A percentile compares a stretch with the other conserved stretches of the same genome.
Evolutionary conservation across 1,139 yeast genomes (phyloP).

Genomic region (Trichomonascaceae sp.): DNA sequence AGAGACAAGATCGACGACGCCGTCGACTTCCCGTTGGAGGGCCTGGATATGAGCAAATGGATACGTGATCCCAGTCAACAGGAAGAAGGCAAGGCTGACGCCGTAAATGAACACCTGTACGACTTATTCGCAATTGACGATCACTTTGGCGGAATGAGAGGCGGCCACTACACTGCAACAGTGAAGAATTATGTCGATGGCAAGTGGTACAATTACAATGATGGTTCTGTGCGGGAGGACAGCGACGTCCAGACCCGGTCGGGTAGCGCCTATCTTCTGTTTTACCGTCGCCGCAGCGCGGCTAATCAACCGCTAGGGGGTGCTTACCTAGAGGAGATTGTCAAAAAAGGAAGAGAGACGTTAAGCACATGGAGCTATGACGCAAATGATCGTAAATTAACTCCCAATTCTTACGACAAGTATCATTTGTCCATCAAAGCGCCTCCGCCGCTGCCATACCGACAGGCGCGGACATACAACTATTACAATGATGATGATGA

Average conservation of each 20-base stretch:
- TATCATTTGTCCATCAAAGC: no score
- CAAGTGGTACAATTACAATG: conserved; percentile 87
- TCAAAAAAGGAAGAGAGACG: conserved; percentile 15
- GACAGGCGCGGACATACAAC: no score
- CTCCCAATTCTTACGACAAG: no score
- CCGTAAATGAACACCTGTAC: conserved; percentile 43
- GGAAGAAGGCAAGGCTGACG: conserved; percentile 21
- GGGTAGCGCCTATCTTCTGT: conserved; percentile 73
- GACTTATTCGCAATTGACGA: conserved; percentile 90
- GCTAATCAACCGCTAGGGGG: conserved; percentile 20
- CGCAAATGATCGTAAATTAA: no score
- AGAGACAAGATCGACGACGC: conserved; percentile 81
- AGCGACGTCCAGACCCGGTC: conserved; percentile 24
- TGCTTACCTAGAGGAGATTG: conserved; percentile 20
- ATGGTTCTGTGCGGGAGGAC: conserved; percentile 65
- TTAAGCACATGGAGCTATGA: no score
- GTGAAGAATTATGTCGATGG: conserved; percentile 67
- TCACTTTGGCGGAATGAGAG: conserved; percentile 93
- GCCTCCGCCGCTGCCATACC: no score
- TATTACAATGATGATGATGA: no score
- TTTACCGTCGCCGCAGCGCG: conserved; percentile 53
- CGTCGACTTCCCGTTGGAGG: conserved; percentile 80
- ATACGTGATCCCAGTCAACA: neutral
- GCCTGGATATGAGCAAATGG: conserved; percentile 47
- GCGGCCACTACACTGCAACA: conserved; percentile 93